These are phyloP conservation scores for Xylaria longipes DNA, from an alignment of 495 filamentous ascomycete species.

Conservation along the genomic window DNA sequence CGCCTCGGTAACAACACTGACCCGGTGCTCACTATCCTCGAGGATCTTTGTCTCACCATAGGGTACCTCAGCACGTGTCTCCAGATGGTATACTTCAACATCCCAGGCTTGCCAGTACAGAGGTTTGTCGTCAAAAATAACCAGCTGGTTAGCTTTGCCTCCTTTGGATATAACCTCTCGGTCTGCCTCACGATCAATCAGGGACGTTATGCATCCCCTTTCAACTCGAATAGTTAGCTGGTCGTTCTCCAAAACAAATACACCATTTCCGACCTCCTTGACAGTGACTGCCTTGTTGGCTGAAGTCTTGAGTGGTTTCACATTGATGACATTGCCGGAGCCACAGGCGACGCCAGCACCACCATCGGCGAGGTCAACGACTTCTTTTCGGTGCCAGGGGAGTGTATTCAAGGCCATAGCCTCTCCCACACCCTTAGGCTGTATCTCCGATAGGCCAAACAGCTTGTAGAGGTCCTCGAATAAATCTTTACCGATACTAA, in stretches of 20 bases:
- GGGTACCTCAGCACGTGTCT: conserved; percentile 77
- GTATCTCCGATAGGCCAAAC: conserved; percentile 62
- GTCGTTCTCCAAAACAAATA: conserved; percentile 79
- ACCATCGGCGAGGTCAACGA: conserved; percentile 65
- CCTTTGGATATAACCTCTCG: conserved; percentile 82
- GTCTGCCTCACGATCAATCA: conserved; percentile 71
- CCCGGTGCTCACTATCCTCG: conserved; percentile 76
- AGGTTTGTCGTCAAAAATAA: conserved; percentile 97
- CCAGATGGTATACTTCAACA: conserved; percentile 93
- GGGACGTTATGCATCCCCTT: conserved; percentile 78
- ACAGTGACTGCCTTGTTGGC: conserved; percentile 63
- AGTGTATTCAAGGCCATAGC: conserved; percentile 77
- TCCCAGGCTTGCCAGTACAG: conserved; percentile 99
- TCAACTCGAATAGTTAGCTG: conserved; percentile 74
- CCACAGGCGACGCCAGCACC: conserved; percentile 57
- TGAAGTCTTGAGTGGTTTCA: conserved; percentile 54
- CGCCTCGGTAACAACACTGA: conserved; percentile 79
- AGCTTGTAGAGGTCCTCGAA: conserved; percentile 70
- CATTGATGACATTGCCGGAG: conserved; percentile 53
- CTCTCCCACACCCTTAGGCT: conserved; percentile 43
- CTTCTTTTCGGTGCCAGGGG: conserved; percentile 78
- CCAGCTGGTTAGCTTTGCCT: conserved; percentile 85
- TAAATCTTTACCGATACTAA: conserved; percentile 74
- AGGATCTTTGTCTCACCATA: conserved; percentile 69
- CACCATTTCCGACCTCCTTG: conserved; percentile 66